A percentile compares a stretch with the other conserved stretches of the same genome.
Conservation (phyloP, 257 asterid genomes). For the Solanum okadae region DNA sequence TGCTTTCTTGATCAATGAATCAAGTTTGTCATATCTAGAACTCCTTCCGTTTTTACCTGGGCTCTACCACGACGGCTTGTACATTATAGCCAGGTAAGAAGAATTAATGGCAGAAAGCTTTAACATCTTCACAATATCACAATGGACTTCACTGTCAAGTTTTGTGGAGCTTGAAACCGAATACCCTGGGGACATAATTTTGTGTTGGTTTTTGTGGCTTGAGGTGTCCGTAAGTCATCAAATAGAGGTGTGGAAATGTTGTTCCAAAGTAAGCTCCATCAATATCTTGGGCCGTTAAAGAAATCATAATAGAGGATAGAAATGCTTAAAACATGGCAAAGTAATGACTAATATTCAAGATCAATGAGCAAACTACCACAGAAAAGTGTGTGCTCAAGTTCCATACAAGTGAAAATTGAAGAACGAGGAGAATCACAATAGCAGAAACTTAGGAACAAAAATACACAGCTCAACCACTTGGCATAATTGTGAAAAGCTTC, state of each 20-base stretch:
- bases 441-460: not conserved
- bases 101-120: slow-evolving; percentile 17
- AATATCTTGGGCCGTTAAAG: slow-evolving; percentile 62
- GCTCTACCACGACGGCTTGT: not conserved
- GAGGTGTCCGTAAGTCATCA: slow-evolving; percentile 93
- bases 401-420: not conserved
- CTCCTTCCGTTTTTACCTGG: not conserved
- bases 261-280: slow-evolving; percentile 95
- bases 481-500: not conserved
- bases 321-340: not conserved
- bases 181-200: slow-evolving; percentile 73
- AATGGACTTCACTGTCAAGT: slow-evolving; percentile 27
- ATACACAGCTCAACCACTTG: not conserved
- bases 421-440: not conserved
- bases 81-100: slow-evolving; percentile 24
- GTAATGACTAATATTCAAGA: not conserved
- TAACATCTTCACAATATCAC: slow-evolving; percentile 15
- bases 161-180: slow-evolving; percentile 89
- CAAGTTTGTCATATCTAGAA: slow-evolving; percentile 24
- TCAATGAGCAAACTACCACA: not conserved
- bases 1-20: slow-evolving; percentile 23
- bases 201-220: slow-evolving; percentile 83
- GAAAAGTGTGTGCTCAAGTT: not conserved
- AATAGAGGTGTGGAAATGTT: slow-evolving; percentile 86
- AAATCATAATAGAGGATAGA: slow-evolving; percentile 7